Conservation (phyloP, 1,284 basidiomycete genomes). For the Hypsizygus ulmarius region DNA sequence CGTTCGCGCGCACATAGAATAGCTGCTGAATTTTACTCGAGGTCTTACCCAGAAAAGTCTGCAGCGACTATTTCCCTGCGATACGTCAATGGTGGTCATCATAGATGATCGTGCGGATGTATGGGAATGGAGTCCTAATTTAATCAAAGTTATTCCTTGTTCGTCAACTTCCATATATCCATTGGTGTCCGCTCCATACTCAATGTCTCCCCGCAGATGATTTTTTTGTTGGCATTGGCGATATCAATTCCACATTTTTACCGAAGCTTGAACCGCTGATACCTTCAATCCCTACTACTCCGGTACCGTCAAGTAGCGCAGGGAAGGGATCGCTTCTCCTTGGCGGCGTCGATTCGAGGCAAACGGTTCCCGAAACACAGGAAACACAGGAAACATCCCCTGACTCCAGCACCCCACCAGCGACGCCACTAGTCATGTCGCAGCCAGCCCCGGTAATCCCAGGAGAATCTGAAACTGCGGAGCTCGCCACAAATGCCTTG, state of each 20-base stretch:
- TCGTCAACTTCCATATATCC: slow-evolving; percentile 31
- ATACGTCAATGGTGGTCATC: slow-evolving; percentile 98
- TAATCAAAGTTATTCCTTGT: slow-evolving; percentile 97
- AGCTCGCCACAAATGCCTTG: slow-evolving; percentile 52
- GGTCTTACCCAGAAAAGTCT: slow-evolving; percentile 91
- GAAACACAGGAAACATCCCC: not conserved
- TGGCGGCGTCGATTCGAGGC: slow-evolving; percentile 1
- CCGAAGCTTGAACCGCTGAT: slow-evolving; percentile 67
- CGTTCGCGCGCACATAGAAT: slow-evolving; percentile 1
- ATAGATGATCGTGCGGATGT: slow-evolving; percentile 98
- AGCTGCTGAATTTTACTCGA: slow-evolving; percentile 26
- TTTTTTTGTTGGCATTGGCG: slow-evolving; percentile 98
- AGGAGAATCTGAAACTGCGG: slow-evolving; percentile 40
- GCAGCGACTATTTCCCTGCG: slow-evolving; percentile 89
- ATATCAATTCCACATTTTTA: slow-evolving; percentile 94
- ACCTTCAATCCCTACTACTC: slow-evolving; percentile 28
- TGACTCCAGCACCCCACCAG: slow-evolving; percentile 5
- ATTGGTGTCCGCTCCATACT: not conserved
- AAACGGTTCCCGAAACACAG: not conserved
- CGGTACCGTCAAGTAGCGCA: slow-evolving; percentile 11
- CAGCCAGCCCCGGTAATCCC: slow-evolving; percentile 24
- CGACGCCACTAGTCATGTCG: slow-evolving; percentile 22
- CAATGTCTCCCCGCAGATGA: slow-evolving; percentile 60
- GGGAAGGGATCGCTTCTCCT: slow-evolving; percentile 18
- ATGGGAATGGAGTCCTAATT: slow-evolving; percentile 94